Evolutionary conservation across 257 asterid species (phyloP).

Genomic region (Solanum pennellii): DNA sequence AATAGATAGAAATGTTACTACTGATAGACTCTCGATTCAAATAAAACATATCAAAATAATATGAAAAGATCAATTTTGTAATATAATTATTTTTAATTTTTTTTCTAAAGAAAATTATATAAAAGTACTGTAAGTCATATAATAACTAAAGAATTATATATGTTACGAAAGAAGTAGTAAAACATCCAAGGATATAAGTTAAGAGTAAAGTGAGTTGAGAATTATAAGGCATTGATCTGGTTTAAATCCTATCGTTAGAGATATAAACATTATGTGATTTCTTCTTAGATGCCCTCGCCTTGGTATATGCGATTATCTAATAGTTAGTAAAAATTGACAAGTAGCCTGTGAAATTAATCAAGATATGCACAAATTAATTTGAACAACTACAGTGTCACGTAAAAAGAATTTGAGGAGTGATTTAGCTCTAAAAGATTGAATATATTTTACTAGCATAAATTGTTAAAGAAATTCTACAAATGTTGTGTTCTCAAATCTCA

Average conservation of each 20-base stretch:
- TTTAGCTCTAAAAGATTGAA: not conserved
- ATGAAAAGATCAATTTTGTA: not conserved
- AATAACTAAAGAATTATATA: not conserved
- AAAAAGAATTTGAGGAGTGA: not conserved
- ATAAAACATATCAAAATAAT: not conserved
- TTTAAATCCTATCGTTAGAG: not conserved
- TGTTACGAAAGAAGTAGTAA: not conserved
- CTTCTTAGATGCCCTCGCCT: not conserved
- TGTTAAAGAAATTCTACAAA: not conserved
- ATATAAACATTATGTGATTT: not conserved
- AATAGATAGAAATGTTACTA: not conserved
- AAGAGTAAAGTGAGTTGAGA: not conserved
- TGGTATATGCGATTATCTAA: not conserved
- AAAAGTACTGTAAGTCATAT: not conserved
- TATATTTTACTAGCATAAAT: not conserved
- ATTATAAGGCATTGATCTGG: not conserved
- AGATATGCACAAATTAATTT: not conserved
- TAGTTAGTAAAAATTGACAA: not conserved
- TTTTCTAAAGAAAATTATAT: not conserved
- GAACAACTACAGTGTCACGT: not conserved
- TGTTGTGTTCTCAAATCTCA: not conserved
- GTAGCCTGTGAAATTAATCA: not conserved
- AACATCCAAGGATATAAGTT: not conserved
- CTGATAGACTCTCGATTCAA: not conserved
- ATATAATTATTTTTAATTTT: not conserved